Evolutionary conservation across 1,284 basidiomycete genomes (phyloP).

Genomic region (Tilletia walkeri): DNA sequence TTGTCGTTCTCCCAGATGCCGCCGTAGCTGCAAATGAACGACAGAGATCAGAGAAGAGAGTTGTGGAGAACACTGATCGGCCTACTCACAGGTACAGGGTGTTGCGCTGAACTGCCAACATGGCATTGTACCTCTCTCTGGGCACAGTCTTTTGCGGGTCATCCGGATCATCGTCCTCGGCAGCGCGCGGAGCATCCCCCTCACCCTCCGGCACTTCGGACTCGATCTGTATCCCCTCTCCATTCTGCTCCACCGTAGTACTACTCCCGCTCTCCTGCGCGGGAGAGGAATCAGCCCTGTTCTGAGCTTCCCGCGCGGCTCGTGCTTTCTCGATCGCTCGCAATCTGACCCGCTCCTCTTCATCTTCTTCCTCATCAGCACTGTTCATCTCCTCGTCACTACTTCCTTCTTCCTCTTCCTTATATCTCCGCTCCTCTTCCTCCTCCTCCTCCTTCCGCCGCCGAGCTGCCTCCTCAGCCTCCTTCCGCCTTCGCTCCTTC

Average conservation of each 20-base stretch:
- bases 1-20: constrained; percentile 52
- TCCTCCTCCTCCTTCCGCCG: constrained; percentile 23
- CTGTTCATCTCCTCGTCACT: constrained; percentile 22
- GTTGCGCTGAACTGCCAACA: constrained; percentile 82
- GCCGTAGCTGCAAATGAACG: constrained; percentile 31
- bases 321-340: constrained; percentile 19
- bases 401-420: constrained; percentile 32
- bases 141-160: constrained; percentile 73
- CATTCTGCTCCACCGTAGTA: neutral
- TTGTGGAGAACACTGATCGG: too few species aligned
- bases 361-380: constrained; percentile 25
- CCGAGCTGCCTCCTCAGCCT: constrained; percentile 46
- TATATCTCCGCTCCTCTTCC: constrained; percentile 21
- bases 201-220: neutral
- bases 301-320: neutral
- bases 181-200: neutral
- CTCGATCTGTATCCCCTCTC: neutral
- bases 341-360: constrained; percentile 23
- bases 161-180: constrained; percentile 61
- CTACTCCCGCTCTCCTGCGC: neutral
- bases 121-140: constrained; percentile 81
- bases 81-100: constrained; percentile 64
- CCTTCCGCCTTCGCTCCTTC: constrained; percentile 57
- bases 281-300: neutral
- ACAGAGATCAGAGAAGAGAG: too few species aligned